phyloP scores from a whole-genome alignment of 106 monocot genomes.

The Platanthera guangdongensis region DNA sequence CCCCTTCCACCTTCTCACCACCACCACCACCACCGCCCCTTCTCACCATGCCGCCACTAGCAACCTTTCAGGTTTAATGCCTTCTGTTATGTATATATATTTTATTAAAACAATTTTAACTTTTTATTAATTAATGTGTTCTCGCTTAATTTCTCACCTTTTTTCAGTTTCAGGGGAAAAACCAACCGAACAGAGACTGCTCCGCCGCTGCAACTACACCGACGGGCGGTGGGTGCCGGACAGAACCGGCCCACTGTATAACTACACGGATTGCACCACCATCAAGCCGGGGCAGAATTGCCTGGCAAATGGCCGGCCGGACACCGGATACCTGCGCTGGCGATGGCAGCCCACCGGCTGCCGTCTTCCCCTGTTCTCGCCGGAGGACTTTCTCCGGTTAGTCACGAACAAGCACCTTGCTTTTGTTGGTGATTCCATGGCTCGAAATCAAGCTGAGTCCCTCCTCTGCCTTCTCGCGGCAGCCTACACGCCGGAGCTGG shows the following conservation, averaged over 20 bases:
- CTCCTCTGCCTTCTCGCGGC: conserved; percentile 64
- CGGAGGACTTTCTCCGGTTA: conserved; percentile 26
- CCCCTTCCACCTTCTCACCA: too few species aligned
- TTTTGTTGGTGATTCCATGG: conserved; percentile 71
- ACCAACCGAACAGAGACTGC: too few species aligned
- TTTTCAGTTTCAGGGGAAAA: too few species aligned
- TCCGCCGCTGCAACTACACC: conserved; percentile 36
- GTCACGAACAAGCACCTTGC: conserved; percentile 42
- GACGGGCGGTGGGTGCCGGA: conserved; percentile 36
- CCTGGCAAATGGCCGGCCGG: conserved; percentile 59
- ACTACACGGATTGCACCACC: conserved; percentile 36
- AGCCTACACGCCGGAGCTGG: conserved; percentile 23
- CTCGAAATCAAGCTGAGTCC: conserved; percentile 62
- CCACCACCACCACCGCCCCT: too few species aligned
- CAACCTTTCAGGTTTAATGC: too few species aligned
- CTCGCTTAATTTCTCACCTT: too few species aligned
- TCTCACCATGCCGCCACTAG: too few species aligned
- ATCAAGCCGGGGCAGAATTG: conserved; percentile 65
- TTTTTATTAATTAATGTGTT: too few species aligned
- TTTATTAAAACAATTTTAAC: too few species aligned
- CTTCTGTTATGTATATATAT: too few species aligned
- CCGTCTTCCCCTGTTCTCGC: conserved; percentile 30
- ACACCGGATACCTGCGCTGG: conserved; percentile 45
- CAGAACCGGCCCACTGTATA: conserved; percentile 29
- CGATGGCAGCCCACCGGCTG: conserved; percentile 44